phyloP scores from a whole-genome alignment of 345 rosid genomes.

The Populus simonii region DNA sequence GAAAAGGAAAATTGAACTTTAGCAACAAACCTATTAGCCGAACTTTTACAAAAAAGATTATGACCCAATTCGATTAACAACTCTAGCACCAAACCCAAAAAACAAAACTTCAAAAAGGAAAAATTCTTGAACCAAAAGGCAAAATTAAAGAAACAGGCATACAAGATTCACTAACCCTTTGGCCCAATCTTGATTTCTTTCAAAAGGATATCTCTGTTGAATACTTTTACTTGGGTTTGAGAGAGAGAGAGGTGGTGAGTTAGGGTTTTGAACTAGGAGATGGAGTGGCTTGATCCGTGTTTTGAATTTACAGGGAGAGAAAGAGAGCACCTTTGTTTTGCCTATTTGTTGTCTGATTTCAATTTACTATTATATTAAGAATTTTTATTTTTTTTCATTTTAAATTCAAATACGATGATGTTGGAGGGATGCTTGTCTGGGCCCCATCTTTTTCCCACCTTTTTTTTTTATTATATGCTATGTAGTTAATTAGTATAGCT shows the following conservation, averaged over 20 bases:
- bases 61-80: not conserved
- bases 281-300: not conserved
- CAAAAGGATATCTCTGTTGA: not conserved
- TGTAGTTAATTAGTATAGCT: too few relatives aligned
- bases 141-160: not conserved
- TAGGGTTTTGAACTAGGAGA: conserved; percentile 11
- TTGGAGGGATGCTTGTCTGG: conserved; percentile 8
- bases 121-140: not conserved
- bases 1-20: not conserved
- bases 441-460: not conserved
- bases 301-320: not conserved
- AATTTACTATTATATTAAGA: too few relatives aligned
- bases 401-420: conserved; percentile 18
- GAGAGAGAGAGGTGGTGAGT: not conserved
- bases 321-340: conserved; percentile 3
- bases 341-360: not conserved
- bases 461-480: too few relatives aligned
- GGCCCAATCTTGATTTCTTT: not conserved
- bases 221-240: not conserved
- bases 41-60: not conserved
- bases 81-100: not conserved
- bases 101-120: not conserved
- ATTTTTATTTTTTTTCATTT: not conserved
- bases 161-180: not conserved
- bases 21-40: not conserved